These are phyloP conservation scores for Aspergillus arachidicola DNA, from an alignment of 2,329 filamentous ascomycete genomes.

Conservation along the genomic window DNA sequence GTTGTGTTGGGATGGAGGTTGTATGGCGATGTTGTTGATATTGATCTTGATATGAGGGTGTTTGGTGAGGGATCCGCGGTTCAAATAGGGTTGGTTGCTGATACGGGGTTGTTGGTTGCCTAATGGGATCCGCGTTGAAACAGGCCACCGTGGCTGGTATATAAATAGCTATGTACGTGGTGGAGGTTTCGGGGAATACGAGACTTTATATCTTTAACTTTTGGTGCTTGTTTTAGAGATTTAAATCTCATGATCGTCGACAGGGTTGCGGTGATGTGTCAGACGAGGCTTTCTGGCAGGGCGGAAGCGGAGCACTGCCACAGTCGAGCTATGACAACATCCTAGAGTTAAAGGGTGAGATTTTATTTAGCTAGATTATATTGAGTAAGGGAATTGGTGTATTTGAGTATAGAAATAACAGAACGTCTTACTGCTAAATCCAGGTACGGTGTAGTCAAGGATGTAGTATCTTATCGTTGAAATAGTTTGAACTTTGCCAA, in stretches of 20 bases:
- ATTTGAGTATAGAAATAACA: no score
- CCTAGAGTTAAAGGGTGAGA: no score
- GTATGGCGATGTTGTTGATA: neutral
- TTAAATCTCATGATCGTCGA: neutral
- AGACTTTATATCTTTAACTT: neutral
- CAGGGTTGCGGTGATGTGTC: neutral
- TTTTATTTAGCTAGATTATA: neutral
- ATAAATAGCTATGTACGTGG: neutral
- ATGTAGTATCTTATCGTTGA: neutral
- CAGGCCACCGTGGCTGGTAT: neutral
- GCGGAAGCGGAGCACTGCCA: neutral
- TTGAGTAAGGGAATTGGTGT: neutral
- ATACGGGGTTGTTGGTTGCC: neutral
- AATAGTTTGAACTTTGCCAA: no score
- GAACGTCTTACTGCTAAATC: neutral
- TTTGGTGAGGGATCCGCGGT: no score
- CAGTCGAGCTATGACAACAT: neutral
- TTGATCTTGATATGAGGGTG: no score
- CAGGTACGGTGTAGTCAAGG: neutral
- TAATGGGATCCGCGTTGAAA: neutral
- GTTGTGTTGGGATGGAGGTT: neutral
- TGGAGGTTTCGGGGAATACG: neutral
- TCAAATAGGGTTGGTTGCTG: neutral
- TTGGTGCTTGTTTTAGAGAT: neutral
- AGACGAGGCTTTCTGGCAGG: neutral